These are phyloP conservation scores for Geotrichum citri-aurantii DNA, from an alignment of 1,139 yeast genomes.

Conservation along the genomic window DNA sequence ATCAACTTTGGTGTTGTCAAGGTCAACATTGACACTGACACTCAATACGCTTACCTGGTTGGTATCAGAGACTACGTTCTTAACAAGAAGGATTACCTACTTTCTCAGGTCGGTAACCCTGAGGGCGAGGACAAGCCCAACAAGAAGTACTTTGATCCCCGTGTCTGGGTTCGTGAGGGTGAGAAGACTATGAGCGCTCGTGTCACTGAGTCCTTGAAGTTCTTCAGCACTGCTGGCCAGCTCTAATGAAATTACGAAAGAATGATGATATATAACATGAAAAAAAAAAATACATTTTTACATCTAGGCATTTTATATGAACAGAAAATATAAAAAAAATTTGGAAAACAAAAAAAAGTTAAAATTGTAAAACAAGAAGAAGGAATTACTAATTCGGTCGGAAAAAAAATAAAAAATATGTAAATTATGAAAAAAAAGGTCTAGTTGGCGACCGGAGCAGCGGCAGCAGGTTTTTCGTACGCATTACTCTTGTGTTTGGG, in stretches of 20 bases:
- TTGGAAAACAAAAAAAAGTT: no score
- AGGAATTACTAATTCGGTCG: not conserved
- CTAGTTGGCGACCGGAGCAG: not conserved
- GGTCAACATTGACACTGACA: slow-evolving; percentile 98
- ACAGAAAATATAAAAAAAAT: no score
- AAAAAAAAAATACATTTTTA: not conserved
- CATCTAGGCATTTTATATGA: not conserved
- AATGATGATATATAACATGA: not conserved
- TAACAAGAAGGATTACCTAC: slow-evolving; percentile 89
- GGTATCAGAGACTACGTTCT: slow-evolving; percentile 98
- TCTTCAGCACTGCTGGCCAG: slow-evolving; percentile 54
- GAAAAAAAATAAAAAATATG: no score
- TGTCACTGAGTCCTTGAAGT: slow-evolving; percentile 73
- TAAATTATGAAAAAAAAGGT: no score
- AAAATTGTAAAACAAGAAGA: no score
- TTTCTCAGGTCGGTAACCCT: slow-evolving; percentile 95
- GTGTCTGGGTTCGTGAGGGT: slow-evolving; percentile 99
- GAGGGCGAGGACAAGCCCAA: slow-evolving; percentile 96
- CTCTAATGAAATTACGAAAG: slow-evolving; percentile 12
- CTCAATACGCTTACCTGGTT: slow-evolving; percentile 92
- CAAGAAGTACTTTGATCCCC: slow-evolving; percentile 98
- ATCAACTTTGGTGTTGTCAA: slow-evolving; percentile 93
- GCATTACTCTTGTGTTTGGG: slow-evolving; percentile 96
- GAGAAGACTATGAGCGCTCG: slow-evolving; percentile 95
- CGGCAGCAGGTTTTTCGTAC: slow-evolving; percentile 37